Percentiles rank a stretch among this genome's conserved stretches.
Conservation (phyloP, 1,284 basidiomycete species). For the Apiotrichum montevideense region DNA sequence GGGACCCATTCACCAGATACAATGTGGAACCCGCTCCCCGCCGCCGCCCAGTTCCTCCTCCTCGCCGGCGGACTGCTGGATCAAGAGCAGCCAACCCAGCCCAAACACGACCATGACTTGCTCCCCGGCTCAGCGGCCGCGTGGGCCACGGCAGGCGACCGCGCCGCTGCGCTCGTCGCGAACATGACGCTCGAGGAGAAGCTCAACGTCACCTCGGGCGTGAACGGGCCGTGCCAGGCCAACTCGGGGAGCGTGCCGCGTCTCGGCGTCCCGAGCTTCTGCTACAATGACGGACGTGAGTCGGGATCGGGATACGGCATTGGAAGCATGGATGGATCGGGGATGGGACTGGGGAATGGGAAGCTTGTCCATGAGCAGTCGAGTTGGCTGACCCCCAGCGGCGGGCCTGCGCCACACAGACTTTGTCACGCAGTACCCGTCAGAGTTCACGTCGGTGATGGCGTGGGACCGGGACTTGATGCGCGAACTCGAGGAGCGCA, state of each 20-base stretch:
- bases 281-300: conserved; percentile 56
- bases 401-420: conserved; percentile 45
- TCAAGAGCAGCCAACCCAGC: too few relatives aligned
- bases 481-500: conserved; percentile 44
- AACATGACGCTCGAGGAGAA: conserved; percentile 50
- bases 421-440: conserved; percentile 48
- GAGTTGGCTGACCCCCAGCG: conserved; percentile 44
- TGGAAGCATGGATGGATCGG: too few relatives aligned
- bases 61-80: too few relatives aligned
- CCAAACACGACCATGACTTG: too few relatives aligned
- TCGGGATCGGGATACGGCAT: background rate
- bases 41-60: too few relatives aligned
- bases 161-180: conserved; percentile 41
- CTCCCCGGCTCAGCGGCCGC: background rate
- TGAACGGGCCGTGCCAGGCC: conserved; percentile 58
- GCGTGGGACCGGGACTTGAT: conserved; percentile 50
- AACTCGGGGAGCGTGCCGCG: conserved; percentile 50
- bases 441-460: conserved; percentile 49
- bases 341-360: too few relatives aligned
- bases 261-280: conserved; percentile 56
- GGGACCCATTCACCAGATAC: too few relatives aligned
- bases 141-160: conserved; percentile 36
- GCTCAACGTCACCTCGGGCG: conserved; percentile 41
- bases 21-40: too few relatives aligned
- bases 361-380: too few relatives aligned